Evolutionary conservation across 1,139 yeast species (phyloP), one percentile per base, ranked within the genome.

Genomic region (Suhomyces anneliseae): DNA sequence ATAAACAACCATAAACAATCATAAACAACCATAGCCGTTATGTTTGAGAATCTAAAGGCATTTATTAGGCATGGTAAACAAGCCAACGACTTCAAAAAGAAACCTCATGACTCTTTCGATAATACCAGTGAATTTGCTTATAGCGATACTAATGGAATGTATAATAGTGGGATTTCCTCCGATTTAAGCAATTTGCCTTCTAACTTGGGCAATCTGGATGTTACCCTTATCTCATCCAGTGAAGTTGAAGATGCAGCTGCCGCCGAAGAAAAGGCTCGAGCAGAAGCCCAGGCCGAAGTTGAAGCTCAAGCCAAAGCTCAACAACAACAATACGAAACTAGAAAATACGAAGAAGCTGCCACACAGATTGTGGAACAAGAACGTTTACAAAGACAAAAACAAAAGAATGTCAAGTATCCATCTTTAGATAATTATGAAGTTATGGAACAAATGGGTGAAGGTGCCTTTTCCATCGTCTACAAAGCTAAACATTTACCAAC

Each of bases 381-480:
- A 59, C 74, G 72, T 35, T 65, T 62, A 36, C 63, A 65, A 66
- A 56, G 65, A 64, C 55, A 65, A 64, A 56, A 65, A 64, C 55
- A 65, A 64, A 59, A 60, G 64, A 56, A 76, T 40, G 56, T 75
- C 19, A 63, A 69, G 43, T 82, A 79, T 54, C 81, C 66, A 4
- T 65, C 66, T 38, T 65, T 74, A 48, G 70, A 72, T 6, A 65
- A 69, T 79, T 82, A 77, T 59, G 61, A 64, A 41, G 67, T 80
- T 42, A 52, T 74, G 48, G 79, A 74, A 26, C 75, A 74, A 49
- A 69, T 57, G 57, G 60, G 98, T 2, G 96, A 92, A 65, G 99
- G 99, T 8, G 95, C 99, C 0, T 93, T 93, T 65, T 90, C 95
- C 15, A 84, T 87, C 42, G 97, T 90, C 2, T 83, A 84, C 64